A percentile compares a stretch with the other conserved stretches of the same genome.
Conservation (phyloP, 2,329 filamentous ascomycete genomes). For the Cryphonectria radicalis region DNA sequence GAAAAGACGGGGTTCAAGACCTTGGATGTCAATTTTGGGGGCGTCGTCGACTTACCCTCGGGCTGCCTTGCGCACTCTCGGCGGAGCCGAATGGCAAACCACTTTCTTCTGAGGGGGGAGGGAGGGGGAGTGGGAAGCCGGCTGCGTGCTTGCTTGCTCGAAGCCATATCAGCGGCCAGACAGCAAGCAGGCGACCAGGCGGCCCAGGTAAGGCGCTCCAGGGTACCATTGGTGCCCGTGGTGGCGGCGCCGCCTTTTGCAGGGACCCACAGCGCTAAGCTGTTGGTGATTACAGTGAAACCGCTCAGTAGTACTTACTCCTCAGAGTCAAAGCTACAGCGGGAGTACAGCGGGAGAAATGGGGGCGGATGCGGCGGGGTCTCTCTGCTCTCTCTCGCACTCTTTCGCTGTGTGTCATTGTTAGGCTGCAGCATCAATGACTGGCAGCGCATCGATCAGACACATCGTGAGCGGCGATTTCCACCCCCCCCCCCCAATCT, state of each 20-base stretch:
- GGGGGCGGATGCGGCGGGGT: no score
- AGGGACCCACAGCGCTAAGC: background rate
- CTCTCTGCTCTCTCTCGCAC: no score
- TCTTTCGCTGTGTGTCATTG: background rate
- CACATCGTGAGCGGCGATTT: constrained; percentile 6
- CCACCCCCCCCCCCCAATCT: background rate
- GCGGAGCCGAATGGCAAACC: background rate
- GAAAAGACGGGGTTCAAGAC: no score
- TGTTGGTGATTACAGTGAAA: background rate
- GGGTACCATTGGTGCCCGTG: background rate
- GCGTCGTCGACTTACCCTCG: background rate
- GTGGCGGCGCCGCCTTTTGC: background rate
- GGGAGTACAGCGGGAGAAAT: background rate
- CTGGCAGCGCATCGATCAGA: constrained; percentile 5
- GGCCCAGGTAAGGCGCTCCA: background rate
- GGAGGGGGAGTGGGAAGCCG: no score
- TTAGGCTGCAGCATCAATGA: constrained; percentile 1
- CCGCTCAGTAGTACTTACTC: background rate
- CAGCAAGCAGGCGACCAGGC: background rate
- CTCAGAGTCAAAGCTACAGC: background rate
- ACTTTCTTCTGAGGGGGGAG: background rate
- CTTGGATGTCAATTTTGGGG: background rate
- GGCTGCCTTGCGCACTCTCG: background rate
- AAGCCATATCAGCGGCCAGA: background rate
- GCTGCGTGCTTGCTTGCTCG: constrained; percentile 2